Conservation (phyloP, 257 asterid genomes). For the Capsicum chinense region DNA sequence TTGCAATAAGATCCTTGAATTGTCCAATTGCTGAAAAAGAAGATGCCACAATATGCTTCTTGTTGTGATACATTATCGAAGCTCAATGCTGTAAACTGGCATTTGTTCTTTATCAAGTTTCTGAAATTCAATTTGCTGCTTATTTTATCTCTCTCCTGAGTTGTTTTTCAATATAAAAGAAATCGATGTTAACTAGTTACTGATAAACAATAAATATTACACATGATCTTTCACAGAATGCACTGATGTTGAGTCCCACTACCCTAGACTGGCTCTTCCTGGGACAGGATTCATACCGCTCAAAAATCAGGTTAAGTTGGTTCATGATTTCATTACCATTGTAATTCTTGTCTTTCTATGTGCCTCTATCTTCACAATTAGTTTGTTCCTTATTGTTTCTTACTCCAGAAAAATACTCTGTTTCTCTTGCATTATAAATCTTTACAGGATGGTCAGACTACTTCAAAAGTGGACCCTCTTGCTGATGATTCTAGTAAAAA, state of each 20-base stretch:
- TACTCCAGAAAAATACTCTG: neutral
- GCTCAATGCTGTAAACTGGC: neutral
- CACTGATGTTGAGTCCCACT: constrained; percentile 76
- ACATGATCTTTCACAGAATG: constrained; percentile 50
- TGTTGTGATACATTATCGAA: neutral
- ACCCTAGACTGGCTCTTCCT: constrained; percentile 75
- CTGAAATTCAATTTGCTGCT: neutral
- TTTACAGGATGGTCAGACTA: constrained; percentile 59
- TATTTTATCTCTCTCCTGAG: neutral
- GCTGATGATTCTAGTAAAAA: constrained; percentile 36
- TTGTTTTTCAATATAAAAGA: neutral
- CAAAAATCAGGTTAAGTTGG: constrained; percentile 60
- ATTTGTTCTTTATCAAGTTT: neutral
- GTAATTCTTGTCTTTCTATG: constrained; percentile 20
- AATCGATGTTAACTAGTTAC: neutral
- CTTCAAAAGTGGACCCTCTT: constrained; percentile 42
- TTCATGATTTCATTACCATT: constrained; percentile 11
- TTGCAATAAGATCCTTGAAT: neutral
- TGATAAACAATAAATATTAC: neutral
- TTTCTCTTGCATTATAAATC: constrained; percentile 26
- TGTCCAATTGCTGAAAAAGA: neutral
- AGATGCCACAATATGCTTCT: neutral
- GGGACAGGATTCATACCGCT: constrained; percentile 66
- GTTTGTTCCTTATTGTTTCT: neutral
- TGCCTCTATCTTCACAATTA: neutral